These are phyloP conservation scores for Piper betle DNA, from an alignment of 164 flowering plant genomes.

Conservation along the genomic window DNA sequence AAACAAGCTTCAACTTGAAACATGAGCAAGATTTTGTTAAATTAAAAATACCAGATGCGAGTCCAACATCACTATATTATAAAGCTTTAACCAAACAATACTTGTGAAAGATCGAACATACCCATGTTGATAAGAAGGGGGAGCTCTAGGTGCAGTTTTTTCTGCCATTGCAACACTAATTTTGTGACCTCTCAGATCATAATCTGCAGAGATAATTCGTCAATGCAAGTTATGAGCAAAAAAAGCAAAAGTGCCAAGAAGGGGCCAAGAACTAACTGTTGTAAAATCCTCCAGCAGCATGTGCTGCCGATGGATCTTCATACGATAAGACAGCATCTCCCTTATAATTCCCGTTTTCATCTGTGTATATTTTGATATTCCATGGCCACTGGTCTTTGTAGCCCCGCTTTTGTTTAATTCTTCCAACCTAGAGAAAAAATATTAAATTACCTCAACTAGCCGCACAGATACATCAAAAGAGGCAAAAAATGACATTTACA, in stretches of 20 bases:
- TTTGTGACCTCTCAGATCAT: slow-evolving; percentile 73
- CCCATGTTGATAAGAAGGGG: slow-evolving; percentile 61
- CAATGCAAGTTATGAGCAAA: background rate
- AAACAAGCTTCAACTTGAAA: too few relatives aligned
- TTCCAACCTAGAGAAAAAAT: slow-evolving; percentile 63
- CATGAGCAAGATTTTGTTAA: too few relatives aligned
- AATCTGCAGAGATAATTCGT: slow-evolving; percentile 30
- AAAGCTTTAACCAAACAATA: background rate
- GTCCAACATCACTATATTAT: too few relatives aligned
- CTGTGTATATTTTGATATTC: slow-evolving; percentile 82
- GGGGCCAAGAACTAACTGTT: slow-evolving; percentile 31
- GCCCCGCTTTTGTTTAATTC: slow-evolving; percentile 94
- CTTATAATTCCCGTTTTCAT: slow-evolving; percentile 78
- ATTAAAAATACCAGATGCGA: too few relatives aligned
- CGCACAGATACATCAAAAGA: too few relatives aligned
- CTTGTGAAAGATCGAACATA: slow-evolving; percentile 15
- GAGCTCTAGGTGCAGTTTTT: slow-evolving; percentile 76
- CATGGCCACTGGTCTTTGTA: slow-evolving; percentile 99
- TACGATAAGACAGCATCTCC: slow-evolving; percentile 81
- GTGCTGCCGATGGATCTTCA: slow-evolving; percentile 99
- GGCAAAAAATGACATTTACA: too few relatives aligned
- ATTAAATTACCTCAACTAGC: too few relatives aligned
- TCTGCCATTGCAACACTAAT: slow-evolving; percentile 90
- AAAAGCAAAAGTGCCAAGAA: background rate
- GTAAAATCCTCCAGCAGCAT: slow-evolving; percentile 89